Percentiles rank a stretch among this genome's conserved stretches.
These are phyloP conservation scores for Cardamine chenopodiifolia DNA, from an alignment of 345 rosid genomes.

Conservation along the genomic window DNA sequence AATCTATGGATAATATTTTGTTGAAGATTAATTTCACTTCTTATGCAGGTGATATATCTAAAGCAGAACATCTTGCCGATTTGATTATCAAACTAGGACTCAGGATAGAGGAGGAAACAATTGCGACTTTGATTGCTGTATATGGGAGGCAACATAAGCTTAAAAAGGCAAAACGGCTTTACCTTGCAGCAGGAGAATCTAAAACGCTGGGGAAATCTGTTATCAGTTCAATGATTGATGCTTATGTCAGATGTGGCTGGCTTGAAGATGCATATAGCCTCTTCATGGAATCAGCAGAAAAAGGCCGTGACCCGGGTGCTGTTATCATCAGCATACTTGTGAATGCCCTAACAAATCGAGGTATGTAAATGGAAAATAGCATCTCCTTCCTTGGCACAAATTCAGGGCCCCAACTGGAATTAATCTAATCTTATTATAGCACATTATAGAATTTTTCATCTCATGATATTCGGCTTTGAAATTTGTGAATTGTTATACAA, in stretches of 20 bases:
- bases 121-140: constrained; percentile 55
- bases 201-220: constrained; percentile 47
- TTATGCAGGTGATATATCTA: constrained; percentile 57
- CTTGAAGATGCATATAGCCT: constrained; percentile 60
- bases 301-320: constrained; percentile 52
- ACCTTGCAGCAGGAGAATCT: constrained; percentile 51
- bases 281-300: constrained; percentile 54
- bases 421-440: constrained; percentile 15
- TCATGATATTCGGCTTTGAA: not conserved
- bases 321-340: constrained; percentile 70
- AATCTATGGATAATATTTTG: constrained; percentile 10
- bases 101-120: constrained; percentile 54
- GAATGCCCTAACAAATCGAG: constrained; percentile 64
- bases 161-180: constrained; percentile 57
- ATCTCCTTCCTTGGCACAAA: constrained; percentile 10
- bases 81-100: constrained; percentile 51
- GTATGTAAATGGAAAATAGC: constrained; percentile 44
- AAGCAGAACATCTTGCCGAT: constrained; percentile 51
- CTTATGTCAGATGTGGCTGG: constrained; percentile 65
- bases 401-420: constrained; percentile 3
- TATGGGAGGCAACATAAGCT: constrained; percentile 61
- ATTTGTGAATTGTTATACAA: not conserved
- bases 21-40: constrained; percentile 19
- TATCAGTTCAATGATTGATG: constrained; percentile 65
- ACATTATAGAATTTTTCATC: not conserved